Conservation (phyloP, 192 early-diverging fungal species). For the Funneliformis geosporum region DNA sequence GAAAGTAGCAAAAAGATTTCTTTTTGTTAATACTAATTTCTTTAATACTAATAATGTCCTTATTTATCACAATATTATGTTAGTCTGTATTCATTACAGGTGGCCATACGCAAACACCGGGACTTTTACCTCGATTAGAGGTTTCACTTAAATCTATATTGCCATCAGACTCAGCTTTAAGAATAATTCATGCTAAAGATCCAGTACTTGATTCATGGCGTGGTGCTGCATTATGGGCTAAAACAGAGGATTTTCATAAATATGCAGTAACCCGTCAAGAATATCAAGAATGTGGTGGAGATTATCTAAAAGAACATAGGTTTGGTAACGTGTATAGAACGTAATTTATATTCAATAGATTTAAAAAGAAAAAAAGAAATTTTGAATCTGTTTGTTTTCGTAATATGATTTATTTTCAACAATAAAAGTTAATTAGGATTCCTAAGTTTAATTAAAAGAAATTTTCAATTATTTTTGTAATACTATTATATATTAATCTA, state of each 20-base stretch:
- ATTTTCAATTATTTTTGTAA: too few relatives aligned
- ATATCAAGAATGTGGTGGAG: constrained; percentile 82
- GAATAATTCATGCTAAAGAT: constrained; percentile 57
- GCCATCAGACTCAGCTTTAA: constrained; percentile 57
- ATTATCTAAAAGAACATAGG: constrained; percentile 84
- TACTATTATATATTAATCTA: too few relatives aligned
- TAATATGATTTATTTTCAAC: too few relatives aligned
- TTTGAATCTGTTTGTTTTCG: neutral
- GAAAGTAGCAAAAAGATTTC: neutral
- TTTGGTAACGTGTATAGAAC: constrained; percentile 68
- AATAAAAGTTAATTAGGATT: too few relatives aligned
- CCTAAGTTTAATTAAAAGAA: too few relatives aligned
- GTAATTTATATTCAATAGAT: neutral
- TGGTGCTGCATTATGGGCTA: constrained; percentile 77
- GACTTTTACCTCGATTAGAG: constrained; percentile 65
- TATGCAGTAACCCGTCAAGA: constrained; percentile 66
- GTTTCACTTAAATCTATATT: constrained; percentile 63
- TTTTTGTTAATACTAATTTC: neutral
- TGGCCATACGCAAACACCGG: constrained; percentile 65
- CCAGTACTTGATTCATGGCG: constrained; percentile 82
- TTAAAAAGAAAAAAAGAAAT: neutral
- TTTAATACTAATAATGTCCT: neutral
- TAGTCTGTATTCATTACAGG: constrained; percentile 81
- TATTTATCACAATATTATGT: neutral
- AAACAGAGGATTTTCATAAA: constrained; percentile 40